Evolutionary conservation across 768 basidiomycete species (phyloP), one percentile per base, ranked within the genome.

Genomic region (Auriscalpium microsporum): DNA sequence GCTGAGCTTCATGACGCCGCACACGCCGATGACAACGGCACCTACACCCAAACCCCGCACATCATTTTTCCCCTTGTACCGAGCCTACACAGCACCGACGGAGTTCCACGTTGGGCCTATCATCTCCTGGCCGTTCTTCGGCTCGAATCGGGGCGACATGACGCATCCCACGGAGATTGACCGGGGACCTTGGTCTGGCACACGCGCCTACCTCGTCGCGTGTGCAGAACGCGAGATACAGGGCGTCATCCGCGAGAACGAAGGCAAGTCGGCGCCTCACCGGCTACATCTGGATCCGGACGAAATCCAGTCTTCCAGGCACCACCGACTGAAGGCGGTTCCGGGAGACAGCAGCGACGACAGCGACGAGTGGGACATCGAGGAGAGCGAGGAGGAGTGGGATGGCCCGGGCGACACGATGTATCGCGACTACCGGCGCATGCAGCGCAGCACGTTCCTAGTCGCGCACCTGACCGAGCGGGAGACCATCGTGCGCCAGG

Each of bases 61-160:
- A 44, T 17, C 38, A 34, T 36, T 51, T 21, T 46, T 34, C 23
- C 48, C 36, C 23, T 38, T 16, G 13, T 28, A 5, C 28, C 4
- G 28, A 28, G 58, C 47, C 58, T 57, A 46, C 62, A 54, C 55
- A 38, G 58, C 23, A 45, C 59, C 50, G 10, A 62, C 67, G 37
- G 72, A 77, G 50, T 80, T 77, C 68, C 79, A 84, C 50, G 75
- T 91, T 45, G 90, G 90, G 4, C 86, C 86, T 8, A 92, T 93
- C 63, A 80, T 92, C 50, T 90, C 89, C 3, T 93, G 90, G 90
- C 86, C 90, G 1, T 93, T 92, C 75, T 93, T 93, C 66, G 90
- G 90, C 47, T 86, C 87, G 4, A 83, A 85, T 59, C 78, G 90
- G 42, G 90, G 90, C 35, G 84, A 87, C 56, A 76, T 89, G 21